These are phyloP conservation scores for Ophiosphaerella herpotricha DNA, from an alignment of 2,329 filamentous ascomycete genomes.

Conservation along the genomic window DNA sequence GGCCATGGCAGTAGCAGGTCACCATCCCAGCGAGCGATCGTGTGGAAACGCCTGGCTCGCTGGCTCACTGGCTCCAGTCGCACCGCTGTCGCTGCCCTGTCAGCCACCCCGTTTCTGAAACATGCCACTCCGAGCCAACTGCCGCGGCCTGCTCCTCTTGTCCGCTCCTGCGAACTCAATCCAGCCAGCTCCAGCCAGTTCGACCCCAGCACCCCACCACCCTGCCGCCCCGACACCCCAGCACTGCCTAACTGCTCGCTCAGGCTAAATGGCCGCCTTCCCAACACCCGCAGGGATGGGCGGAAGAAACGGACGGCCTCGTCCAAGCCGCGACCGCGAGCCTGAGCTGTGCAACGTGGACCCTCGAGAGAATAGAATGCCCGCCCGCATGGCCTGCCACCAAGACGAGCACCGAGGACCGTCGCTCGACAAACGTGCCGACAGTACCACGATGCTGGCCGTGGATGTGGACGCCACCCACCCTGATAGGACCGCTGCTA, in stretches of 20 bases:
- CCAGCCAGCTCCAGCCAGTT: no score
- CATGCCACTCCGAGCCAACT: conserved; percentile 22
- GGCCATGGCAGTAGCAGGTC: conserved; percentile 13
- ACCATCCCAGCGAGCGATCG: conserved; percentile 34
- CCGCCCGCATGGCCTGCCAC: conserved; percentile 42
- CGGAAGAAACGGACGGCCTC: conserved; percentile 43
- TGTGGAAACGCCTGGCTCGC: conserved; percentile 28
- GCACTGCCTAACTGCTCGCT: conserved; percentile 28
- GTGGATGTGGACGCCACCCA: conserved; percentile 38
- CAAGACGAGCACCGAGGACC: conserved; percentile 23
- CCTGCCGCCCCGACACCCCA: neutral
- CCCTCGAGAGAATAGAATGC: conserved; percentile 43
- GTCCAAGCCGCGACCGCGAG: conserved; percentile 14
- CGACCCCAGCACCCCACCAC: conserved; percentile 1
- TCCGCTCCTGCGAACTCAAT: conserved; percentile 33
- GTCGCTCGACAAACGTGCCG: conserved; percentile 40
- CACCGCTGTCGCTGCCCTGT: conserved; percentile 3
- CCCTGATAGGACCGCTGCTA: conserved; percentile 36
- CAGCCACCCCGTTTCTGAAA: conserved; percentile 38
- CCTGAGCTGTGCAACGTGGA: conserved; percentile 44
- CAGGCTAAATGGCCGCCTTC: conserved; percentile 43
- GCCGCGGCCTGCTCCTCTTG: conserved; percentile 27
- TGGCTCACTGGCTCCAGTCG: conserved; percentile 4
- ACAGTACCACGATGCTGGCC: conserved; percentile 39
- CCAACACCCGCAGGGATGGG: conserved; percentile 33